These are phyloP conservation scores for Schoenoplectus tabernaemontani DNA, from an alignment of 202 grass and related monocot genomes.

Conservation along the genomic window DNA sequence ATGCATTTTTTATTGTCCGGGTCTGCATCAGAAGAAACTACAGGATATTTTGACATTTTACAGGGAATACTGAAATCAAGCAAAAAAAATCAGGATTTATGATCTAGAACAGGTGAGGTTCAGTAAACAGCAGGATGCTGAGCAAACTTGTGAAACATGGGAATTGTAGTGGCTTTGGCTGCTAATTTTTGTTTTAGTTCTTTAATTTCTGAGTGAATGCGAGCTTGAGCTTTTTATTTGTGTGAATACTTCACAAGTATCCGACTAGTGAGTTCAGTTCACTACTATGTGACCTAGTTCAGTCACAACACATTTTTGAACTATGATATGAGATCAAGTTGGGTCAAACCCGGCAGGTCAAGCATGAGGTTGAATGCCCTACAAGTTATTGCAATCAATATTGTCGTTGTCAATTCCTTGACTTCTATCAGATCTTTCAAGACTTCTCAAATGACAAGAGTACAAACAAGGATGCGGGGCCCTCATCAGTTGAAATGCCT, in stretches of 20 bases:
- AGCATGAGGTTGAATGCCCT: neutral
- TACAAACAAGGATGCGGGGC: slow-evolving; percentile 24
- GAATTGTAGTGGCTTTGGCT: neutral
- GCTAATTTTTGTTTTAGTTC: neutral
- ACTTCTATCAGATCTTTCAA: slow-evolving; percentile 81
- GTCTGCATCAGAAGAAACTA: neutral
- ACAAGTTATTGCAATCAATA: neutral
- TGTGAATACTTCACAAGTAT: neutral
- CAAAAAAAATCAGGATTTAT: neutral
- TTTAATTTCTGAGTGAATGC: neutral
- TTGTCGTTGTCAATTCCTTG: slow-evolving; percentile 21
- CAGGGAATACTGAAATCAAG: neutral
- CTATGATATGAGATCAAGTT: neutral
- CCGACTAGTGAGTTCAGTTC: neutral
- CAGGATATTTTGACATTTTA: neutral
- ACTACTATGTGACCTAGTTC: neutral
- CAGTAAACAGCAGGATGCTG: neutral
- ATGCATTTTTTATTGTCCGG: neutral
- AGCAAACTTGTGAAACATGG: neutral
- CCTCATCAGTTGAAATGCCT: slow-evolving; percentile 39
- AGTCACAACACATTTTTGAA: neutral
- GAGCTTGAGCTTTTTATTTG: neutral
- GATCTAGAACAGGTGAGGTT: neutral
- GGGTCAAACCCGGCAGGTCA: neutral
- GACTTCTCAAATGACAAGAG: slow-evolving; percentile 68